phyloP scores from a whole-genome alignment of 345 rosid genomes.

The Melaleuca quinquenervia region DNA sequence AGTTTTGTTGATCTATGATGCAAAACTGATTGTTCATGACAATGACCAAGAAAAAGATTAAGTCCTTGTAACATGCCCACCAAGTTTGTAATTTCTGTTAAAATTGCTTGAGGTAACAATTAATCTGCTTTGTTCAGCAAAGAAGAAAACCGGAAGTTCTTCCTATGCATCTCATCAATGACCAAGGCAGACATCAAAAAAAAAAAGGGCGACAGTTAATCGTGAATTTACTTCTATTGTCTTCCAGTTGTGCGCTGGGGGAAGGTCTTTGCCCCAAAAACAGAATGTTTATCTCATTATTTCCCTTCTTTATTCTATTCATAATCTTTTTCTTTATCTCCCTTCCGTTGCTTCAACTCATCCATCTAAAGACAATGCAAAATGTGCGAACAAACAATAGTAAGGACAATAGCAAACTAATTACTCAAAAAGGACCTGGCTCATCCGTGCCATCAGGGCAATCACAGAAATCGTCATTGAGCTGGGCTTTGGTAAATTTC shows the following conservation, averaged over 20 bases:
- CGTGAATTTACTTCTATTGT: not conserved
- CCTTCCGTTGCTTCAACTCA: not conserved
- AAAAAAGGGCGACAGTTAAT: not conserved
- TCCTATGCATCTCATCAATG: not conserved
- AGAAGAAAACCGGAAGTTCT: not conserved
- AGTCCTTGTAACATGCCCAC: not conserved
- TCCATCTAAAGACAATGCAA: not conserved
- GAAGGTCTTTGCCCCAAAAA: not conserved
- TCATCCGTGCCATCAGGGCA: conserved; percentile 90
- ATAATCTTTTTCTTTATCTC: not conserved
- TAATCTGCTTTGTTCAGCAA: not conserved
- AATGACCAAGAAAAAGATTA: not conserved
- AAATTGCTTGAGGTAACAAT: not conserved
- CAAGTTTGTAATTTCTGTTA: not conserved
- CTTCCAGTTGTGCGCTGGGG: not conserved
- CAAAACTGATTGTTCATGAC: not conserved
- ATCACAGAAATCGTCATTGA: conserved; percentile 94
- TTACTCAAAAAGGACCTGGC: conserved; percentile 42
- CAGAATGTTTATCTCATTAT: not conserved
- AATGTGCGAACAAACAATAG: not conserved
- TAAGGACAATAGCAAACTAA: not conserved
- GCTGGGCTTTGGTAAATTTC: conserved; percentile 61
- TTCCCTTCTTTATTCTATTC: not conserved
- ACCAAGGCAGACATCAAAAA: not conserved
- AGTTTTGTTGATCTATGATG: not conserved